phyloP scores from a whole-genome alignment of 331 rosid genomes.

The Erythrophleum ivorense region DNA sequence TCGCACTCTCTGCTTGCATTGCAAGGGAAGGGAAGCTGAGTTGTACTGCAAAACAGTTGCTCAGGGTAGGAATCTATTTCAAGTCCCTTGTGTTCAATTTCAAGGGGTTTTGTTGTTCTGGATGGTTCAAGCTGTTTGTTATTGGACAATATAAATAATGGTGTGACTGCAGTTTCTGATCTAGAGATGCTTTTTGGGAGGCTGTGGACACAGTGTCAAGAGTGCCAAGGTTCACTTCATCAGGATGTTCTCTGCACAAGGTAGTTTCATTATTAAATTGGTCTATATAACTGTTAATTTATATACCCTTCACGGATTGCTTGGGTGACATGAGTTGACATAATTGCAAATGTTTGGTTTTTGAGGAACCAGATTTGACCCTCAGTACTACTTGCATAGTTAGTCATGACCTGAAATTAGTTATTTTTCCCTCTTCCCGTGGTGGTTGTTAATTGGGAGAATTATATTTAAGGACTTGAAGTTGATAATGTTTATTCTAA shows the following conservation, averaged over 20 bases:
- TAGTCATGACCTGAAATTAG: not conserved
- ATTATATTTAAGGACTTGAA: too few species aligned
- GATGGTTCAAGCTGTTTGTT: constrained; percentile 21
- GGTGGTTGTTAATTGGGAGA: not conserved
- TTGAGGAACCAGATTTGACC: constrained; percentile 2
- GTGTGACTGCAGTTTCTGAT: constrained; percentile 74
- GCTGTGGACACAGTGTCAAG: constrained; percentile 99
- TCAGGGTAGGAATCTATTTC: constrained; percentile 59
- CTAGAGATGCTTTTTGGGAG: constrained; percentile 90
- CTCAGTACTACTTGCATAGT: constrained; percentile 12
- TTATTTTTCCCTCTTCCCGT: not conserved
- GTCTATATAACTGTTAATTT: constrained; percentile 14
- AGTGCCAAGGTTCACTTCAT: constrained; percentile 99
- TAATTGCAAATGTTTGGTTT: constrained; percentile 14
- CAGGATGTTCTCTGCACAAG: constrained; percentile 99
- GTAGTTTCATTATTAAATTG: constrained; percentile 50
- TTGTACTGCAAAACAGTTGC: constrained; percentile 87
- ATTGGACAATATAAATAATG: constrained; percentile 33
- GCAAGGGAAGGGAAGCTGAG: constrained; percentile 94
- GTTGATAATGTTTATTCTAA: too few species aligned
- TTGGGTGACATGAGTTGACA: constrained; percentile 19
- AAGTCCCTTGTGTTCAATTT: constrained; percentile 24
- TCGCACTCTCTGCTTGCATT: constrained; percentile 76
- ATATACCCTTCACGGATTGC: constrained; percentile 20
- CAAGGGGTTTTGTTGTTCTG: constrained; percentile 31